Evolutionary conservation across 2,329 filamentous ascomycete genomes (phyloP), one percentile per base, ranked within the genome.

Genomic region (Pseudomassariella vexata): DNA sequence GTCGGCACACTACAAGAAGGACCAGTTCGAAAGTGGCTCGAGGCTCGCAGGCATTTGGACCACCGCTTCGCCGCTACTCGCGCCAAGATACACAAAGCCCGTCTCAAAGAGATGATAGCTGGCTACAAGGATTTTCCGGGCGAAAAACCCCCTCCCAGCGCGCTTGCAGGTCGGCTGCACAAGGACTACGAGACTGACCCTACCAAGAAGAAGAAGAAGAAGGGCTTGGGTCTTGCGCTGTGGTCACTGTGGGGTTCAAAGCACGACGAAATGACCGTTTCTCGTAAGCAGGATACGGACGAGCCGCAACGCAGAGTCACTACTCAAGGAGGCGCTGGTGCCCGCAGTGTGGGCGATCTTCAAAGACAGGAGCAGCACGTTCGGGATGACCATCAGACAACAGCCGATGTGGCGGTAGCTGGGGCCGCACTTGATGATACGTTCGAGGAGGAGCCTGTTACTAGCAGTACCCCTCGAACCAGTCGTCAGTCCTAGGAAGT

Each of bases 241-340:
- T 96, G 90, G 90, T 84, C 79, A 30, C 67, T 82, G 2, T 94
- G 88, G 84, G 88, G 86, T 10, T 89, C 82, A 27, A 94, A 85
- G 53, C 87, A 95, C 50, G 92, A 96, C 52, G 75, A 90, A 55
- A 70, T 70, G 40, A 84, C 83, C 0, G 69, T 94, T 4, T 62
- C 67, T 28, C 63, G 75, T 4, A 75, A 80, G 51, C 55, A 71
- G 32, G 66, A 69, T 41, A 68, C 68, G 1, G 65, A 68, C 3
- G 57, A 59, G 36, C 46, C 57, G 1, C 52, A 51, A 5, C 44
- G 47, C n/a, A 49, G 49, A 16, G 46, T 48, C 6, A 60, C 62
- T 2, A 61, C 56, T 5, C 63, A 72, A 21, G 66, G 63, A 1
- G 65, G 64, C 2, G 60, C 65, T 1, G 58, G 62, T n/a, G 62